A percentile compares a stretch with the other conserved stretches of the same genome.
Evolutionary conservation across 805 yeast genomes (phyloP).

Genomic region (Candida corydali): DNA sequence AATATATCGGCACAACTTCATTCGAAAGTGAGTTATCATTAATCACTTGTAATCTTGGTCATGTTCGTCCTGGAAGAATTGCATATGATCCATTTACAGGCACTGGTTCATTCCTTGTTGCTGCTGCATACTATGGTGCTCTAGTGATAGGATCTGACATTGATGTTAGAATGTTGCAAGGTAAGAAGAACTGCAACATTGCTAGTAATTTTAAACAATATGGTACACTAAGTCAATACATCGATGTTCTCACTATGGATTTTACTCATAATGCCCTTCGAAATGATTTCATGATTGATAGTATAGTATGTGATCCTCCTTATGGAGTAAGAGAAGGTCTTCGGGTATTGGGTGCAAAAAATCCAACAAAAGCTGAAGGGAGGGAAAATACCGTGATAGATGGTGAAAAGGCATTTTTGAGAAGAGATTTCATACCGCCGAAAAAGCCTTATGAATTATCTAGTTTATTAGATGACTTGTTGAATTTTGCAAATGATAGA

Average conservation of each 20-base stretch:
- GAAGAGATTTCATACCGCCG: slow-evolving; percentile 85
- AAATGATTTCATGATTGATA: slow-evolving; percentile 56
- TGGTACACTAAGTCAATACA: slow-evolving; percentile 47
- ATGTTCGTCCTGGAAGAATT: slow-evolving; percentile 58
- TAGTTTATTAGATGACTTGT: slow-evolving; percentile 69
- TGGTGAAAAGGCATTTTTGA: slow-evolving; percentile 71
- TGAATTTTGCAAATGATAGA: slow-evolving; percentile 67
- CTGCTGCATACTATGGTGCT: slow-evolving; percentile 84
- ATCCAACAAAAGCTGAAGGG: slow-evolving; percentile 63
- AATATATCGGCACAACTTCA: slow-evolving; percentile 92
- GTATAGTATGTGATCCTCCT: slow-evolving; percentile 94
- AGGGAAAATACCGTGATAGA: slow-evolving; percentile 71
- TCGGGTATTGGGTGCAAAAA: slow-evolving; percentile 82
- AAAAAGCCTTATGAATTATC: slow-evolving; percentile 86
- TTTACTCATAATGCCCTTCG: slow-evolving; percentile 88
- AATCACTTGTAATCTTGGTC: slow-evolving; percentile 83
- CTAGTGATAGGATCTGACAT: slow-evolving; percentile 84
- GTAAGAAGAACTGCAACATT: slow-evolving; percentile 56
- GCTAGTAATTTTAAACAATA: slow-evolving; percentile 73
- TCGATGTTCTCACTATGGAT: slow-evolving; percentile 88
- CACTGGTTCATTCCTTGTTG: slow-evolving; percentile 89
- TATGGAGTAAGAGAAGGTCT: slow-evolving; percentile 96
- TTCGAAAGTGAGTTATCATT: slow-evolving; percentile 92
- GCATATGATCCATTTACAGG: slow-evolving; percentile 96
- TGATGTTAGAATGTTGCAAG: slow-evolving; percentile 74